Conservation (phyloP, 2,329 filamentous ascomycete genomes). For the Trichoderma gracile region DNA sequence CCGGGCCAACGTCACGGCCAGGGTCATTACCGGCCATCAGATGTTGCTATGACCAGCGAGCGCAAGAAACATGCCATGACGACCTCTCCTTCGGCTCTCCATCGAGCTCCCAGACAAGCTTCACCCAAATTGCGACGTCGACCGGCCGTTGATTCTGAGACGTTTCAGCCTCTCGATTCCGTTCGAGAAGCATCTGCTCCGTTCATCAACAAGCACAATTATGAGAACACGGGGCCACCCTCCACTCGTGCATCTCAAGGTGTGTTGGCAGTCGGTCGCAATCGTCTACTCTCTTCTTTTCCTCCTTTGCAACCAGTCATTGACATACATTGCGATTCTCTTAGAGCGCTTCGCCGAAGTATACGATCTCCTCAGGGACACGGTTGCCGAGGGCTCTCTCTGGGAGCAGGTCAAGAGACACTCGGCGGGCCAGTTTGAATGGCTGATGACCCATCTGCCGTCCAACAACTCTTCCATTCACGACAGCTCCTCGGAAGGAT, state of each 20-base stretch:
- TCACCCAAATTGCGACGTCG: slow-evolving; percentile 34
- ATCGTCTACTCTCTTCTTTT: background rate
- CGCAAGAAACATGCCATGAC: slow-evolving; percentile 25
- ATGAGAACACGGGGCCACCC: slow-evolving; percentile 7
- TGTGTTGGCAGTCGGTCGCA: slow-evolving; percentile 17
- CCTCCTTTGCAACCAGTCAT: slow-evolving; percentile 14
- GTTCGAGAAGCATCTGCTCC: slow-evolving; percentile 36
- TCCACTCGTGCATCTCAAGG: slow-evolving; percentile 17
- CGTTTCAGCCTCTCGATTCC: slow-evolving; percentile 39
- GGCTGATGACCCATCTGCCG: slow-evolving; percentile 46
- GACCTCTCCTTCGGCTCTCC: slow-evolving; percentile 24
- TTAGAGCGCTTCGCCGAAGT: slow-evolving; percentile 11
- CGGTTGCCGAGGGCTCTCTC: slow-evolving; percentile 34
- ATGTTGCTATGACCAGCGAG: slow-evolving; percentile 7
- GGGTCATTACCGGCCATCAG: slow-evolving; percentile 11
- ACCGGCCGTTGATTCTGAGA: slow-evolving; percentile 36
- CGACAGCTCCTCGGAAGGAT: slow-evolving; percentile 16
- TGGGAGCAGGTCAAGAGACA: slow-evolving; percentile 45
- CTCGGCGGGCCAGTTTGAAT: slow-evolving; percentile 53
- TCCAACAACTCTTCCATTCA: slow-evolving; percentile 32
- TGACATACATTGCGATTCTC: slow-evolving; percentile 12
- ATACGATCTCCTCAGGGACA: slow-evolving; percentile 11
- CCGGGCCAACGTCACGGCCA: slow-evolving; percentile 23
- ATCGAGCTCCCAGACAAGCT: slow-evolving; percentile 24
- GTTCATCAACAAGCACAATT: slow-evolving; percentile 3